A percentile compares a stretch with the other conserved stretches of the same genome.
Evolutionary conservation across 768 basidiomycete genomes (phyloP).

Genomic region (Krasilnikovozyma curviuscula): DNA sequence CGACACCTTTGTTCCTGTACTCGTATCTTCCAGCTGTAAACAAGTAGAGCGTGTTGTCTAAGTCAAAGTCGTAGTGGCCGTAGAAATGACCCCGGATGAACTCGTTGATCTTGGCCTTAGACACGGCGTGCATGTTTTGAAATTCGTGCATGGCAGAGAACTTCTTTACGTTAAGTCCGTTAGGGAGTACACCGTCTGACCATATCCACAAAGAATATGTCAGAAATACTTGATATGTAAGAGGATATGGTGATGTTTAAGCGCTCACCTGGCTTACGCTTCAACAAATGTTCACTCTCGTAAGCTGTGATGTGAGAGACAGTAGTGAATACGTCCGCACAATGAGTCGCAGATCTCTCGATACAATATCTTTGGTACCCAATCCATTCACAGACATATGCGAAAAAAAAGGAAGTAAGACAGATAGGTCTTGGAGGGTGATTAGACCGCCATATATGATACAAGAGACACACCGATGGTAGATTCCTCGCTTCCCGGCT

Average conservation of each 20-base stretch:
- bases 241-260: conserved; percentile 36
- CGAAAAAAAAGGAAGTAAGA: no score
- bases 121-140: conserved; percentile 77
- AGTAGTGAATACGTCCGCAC: conserved; percentile 95
- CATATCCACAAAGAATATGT: background rate
- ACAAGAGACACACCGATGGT: conserved; percentile 39
- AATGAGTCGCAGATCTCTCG: conserved; percentile 82
- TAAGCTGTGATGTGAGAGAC: conserved; percentile 97
- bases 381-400: no score
- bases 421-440: no score
- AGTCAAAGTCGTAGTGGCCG: conserved; percentile 88
- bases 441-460: background rate
- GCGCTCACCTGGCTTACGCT: conserved; percentile 52
- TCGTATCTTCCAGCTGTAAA: conserved; percentile 99
- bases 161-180: conserved; percentile 95
- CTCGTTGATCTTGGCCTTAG: conserved; percentile 97
- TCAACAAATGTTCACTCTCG: conserved; percentile 85
- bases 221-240: conserved; percentile 43
- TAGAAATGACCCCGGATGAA: conserved; percentile 97
- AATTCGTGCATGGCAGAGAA: conserved; percentile 99
- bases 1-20: conserved; percentile 97
- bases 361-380: conserved; percentile 68
- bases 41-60: conserved; percentile 58
- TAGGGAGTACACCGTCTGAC: conserved; percentile 81
- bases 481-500: conserved; percentile 96